These are phyloP conservation scores for Tephrocybe sp. DNA, from an alignment of 768 basidiomycete species.

Conservation along the genomic window DNA sequence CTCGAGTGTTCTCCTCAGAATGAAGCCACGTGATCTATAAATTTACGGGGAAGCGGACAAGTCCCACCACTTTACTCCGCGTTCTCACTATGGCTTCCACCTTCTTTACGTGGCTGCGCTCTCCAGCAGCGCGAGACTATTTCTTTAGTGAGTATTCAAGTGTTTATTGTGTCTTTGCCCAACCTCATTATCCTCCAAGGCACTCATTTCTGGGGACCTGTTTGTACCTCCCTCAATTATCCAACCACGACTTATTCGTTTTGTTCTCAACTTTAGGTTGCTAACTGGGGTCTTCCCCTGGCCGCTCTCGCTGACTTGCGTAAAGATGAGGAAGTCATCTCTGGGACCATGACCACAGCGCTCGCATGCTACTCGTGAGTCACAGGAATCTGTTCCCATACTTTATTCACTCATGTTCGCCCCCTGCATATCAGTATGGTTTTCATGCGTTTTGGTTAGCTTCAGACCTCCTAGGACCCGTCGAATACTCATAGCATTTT, in stretches of 20 bases:
- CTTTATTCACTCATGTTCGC: conserved; percentile 8
- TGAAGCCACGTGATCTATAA: conserved; percentile 15
- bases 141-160: conserved; percentile 77
- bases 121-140: conserved; percentile 89
- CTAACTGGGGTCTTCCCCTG: conserved; percentile 97
- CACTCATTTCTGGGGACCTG: conserved; percentile 98
- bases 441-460: conserved; percentile 93
- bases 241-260: background rate
- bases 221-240: conserved; percentile 39
- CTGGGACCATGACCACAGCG: conserved; percentile 94
- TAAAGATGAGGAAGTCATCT: conserved; percentile 96
- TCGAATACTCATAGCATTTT: conserved; percentile 3
- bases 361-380: conserved; percentile 91
- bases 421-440: conserved; percentile 46
- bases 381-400: conserved; percentile 2
- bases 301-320: conserved; percentile 88
- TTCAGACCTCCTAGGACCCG: background rate
- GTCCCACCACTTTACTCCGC: conserved; percentile 6
- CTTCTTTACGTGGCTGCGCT: conserved; percentile 87
- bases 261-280: conserved; percentile 57
- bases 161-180: background rate
- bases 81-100: conserved; percentile 65
- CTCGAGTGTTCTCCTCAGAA: no score
- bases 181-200: conserved; percentile 41
- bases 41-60: background rate